Evolutionary conservation across 345 rosid species (phyloP).

Genomic region (Melaleuca alternifolia): DNA sequence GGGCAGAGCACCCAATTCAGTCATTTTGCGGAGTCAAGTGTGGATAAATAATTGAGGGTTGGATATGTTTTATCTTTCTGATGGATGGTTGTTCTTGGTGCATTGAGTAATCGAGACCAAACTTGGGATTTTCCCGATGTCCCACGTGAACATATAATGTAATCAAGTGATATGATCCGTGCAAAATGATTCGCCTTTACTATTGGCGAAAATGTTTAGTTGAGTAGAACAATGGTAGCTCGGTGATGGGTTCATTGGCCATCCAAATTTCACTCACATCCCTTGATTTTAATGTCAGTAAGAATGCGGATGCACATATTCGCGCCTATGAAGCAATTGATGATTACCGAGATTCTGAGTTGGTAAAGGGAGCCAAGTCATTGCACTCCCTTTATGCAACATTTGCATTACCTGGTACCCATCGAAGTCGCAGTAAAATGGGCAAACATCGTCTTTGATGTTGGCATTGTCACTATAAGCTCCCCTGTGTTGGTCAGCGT

Average conservation of each 20-base stretch:
- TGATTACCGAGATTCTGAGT: too few relatives aligned
- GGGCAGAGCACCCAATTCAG: neutral
- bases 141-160: neutral
- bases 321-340: too few relatives aligned
- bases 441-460: constrained; percentile 68
- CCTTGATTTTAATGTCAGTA: too few relatives aligned
- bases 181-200: too few relatives aligned
- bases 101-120: neutral
- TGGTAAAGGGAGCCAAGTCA: too few relatives aligned
- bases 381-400: neutral
- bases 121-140: neutral
- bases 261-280: too few relatives aligned
- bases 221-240: neutral
- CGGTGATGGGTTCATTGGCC: neutral
- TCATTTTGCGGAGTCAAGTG: neutral
- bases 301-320: too few relatives aligned
- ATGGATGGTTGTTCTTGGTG: neutral
- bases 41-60: neutral
- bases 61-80: neutral
- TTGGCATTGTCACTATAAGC: constrained; percentile 80
- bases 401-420: constrained; percentile 56
- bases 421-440: constrained; percentile 88
- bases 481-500: constrained; percentile 75
- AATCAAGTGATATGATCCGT: neutral
- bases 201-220: too few relatives aligned